phyloP scores from a whole-genome alignment of 1,139 yeast genomes.

The Yamadazyma taylorii region DNA sequence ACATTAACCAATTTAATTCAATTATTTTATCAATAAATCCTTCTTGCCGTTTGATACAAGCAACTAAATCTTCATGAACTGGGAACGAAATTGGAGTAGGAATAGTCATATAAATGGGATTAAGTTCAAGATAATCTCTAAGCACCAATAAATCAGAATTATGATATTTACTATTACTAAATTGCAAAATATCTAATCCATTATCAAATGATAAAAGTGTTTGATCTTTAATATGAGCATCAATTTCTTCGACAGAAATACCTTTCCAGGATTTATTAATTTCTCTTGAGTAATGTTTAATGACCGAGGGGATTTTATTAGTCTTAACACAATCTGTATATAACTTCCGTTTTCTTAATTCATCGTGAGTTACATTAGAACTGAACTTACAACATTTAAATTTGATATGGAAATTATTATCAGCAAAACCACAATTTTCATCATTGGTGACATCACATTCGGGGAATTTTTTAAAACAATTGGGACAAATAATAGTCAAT shows the following conservation, averaged over 20 bases:
- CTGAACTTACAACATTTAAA: slow-evolving; percentile 14
- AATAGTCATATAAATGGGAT: slow-evolving; percentile 16
- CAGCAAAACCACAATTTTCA: slow-evolving; percentile 23
- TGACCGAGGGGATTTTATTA: not conserved
- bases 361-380: slow-evolving; percentile 6
- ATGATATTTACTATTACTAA: not conserved
- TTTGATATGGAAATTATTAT: slow-evolving; percentile 15
- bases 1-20: slow-evolving; percentile 28
- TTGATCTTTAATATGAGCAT: not conserved
- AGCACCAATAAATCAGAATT: slow-evolving; percentile 1
- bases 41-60: slow-evolving; percentile 32
- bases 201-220: not conserved
- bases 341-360: slow-evolving; percentile 18
- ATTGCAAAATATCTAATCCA: not conserved
- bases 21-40: slow-evolving; percentile 32
- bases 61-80: slow-evolving; percentile 31
- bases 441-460: slow-evolving; percentile 18
- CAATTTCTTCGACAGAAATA: not conserved
- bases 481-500: slow-evolving; percentile 19
- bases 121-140: slow-evolving; percentile 7
- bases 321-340: slow-evolving; percentile 17
- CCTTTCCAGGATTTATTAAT: not conserved
- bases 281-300: not conserved
- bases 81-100: slow-evolving; percentile 12
- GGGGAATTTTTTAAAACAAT: slow-evolving; percentile 16